Evolutionary conservation across 1,139 yeast genomes (phyloP).

Genomic region (Protomyces pachydermus): DNA sequence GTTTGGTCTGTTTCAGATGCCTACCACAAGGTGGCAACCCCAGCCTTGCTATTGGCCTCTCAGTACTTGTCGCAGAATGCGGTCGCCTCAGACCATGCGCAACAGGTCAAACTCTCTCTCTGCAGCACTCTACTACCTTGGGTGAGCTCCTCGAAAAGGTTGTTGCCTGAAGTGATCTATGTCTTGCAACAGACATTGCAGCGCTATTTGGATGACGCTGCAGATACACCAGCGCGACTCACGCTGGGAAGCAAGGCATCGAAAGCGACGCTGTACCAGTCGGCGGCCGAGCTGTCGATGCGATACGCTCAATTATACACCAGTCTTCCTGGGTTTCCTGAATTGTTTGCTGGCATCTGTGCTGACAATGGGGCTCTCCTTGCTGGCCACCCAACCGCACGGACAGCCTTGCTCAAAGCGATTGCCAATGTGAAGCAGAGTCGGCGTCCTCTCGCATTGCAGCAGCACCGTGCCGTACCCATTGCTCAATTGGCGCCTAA

Average conservation of each 20-base stretch:
- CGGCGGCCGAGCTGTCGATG: slow-evolving; percentile 10
- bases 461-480: slow-evolving; percentile 78
- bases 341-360: slow-evolving; percentile 42
- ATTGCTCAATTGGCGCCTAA: slow-evolving; percentile 83
- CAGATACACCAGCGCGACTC: background rate
- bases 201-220: background rate
- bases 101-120: slow-evolving; percentile 55
- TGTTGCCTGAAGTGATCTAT: slow-evolving; percentile 67
- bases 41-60: slow-evolving; percentile 66
- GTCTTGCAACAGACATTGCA: background rate
- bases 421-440: slow-evolving; percentile 49
- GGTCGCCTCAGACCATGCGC: slow-evolving; percentile 41
- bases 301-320: slow-evolving; percentile 49
- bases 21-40: slow-evolving; percentile 85
- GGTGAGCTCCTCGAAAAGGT: slow-evolving; percentile 74
- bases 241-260: background rate
- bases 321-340: slow-evolving; percentile 59
- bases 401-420: slow-evolving; percentile 41
- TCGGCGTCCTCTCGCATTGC: slow-evolving; percentile 73
- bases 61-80: slow-evolving; percentile 58
- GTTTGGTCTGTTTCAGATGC: slow-evolving; percentile 92
- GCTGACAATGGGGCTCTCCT: slow-evolving; percentile 37
- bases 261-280: slow-evolving; percentile 12
- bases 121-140: slow-evolving; percentile 58
- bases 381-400: slow-evolving; percentile 27